phyloP scores from a whole-genome alignment of 2,329 filamentous ascomycete species.

The Verticillium alfalfae region DNA sequence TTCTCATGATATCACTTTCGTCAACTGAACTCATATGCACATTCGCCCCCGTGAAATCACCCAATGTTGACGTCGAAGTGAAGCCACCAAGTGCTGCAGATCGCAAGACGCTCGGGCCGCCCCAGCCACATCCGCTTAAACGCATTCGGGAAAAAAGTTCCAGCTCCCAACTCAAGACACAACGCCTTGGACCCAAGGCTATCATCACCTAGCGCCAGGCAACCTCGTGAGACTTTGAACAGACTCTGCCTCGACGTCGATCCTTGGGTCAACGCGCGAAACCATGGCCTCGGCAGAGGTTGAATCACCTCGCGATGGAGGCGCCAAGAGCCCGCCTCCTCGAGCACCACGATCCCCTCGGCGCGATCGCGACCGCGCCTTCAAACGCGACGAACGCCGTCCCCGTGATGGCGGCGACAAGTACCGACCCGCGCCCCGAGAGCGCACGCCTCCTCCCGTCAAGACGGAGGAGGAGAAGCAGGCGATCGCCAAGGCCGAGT shows the following conservation, averaged over 20 bases:
- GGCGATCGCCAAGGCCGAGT: slow-evolving; percentile 83
- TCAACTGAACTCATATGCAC: too few relatives aligned
- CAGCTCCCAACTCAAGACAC: not conserved
- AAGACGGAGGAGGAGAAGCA: slow-evolving; percentile 78
- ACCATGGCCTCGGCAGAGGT: slow-evolving; percentile 41
- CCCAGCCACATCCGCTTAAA: not conserved
- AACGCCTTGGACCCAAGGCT: not conserved
- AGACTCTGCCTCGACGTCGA: not conserved
- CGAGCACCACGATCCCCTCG: not conserved
- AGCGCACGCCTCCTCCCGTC: slow-evolving; percentile 28
- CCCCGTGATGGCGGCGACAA: slow-evolving; percentile 33
- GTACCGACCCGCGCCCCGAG: slow-evolving; percentile 37
- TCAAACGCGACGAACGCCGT: slow-evolving; percentile 22
- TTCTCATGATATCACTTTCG: too few relatives aligned
- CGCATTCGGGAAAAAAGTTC: not conserved
- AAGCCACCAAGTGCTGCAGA: not conserved
- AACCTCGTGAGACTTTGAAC: not conserved
- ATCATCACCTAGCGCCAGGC: not conserved
- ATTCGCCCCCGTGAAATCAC: too few relatives aligned
- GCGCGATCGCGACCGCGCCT: slow-evolving; percentile 13
- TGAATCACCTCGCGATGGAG: slow-evolving; percentile 23
- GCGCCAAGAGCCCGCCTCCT: not conserved
- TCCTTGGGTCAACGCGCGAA: not conserved
- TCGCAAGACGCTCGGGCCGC: not conserved
- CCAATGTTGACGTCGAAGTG: not conserved